Conservation (phyloP, 2,329 filamentous ascomycete genomes). For the Neobulgaria alba region DNA sequence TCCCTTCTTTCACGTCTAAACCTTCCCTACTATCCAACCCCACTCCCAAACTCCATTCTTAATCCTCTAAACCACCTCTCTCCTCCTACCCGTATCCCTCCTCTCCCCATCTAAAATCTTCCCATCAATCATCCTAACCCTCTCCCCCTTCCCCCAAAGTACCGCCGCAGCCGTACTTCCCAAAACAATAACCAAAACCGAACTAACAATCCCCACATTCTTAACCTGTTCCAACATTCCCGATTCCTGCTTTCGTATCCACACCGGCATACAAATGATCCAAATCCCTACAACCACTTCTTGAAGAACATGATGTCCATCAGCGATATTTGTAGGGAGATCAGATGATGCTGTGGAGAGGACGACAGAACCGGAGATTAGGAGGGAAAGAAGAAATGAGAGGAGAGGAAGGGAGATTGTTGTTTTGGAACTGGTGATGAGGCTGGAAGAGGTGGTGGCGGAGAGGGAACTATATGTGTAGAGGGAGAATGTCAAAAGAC, state of each 20-base stretch:
- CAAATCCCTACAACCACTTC: constrained; percentile 18
- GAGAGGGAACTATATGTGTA: constrained; percentile 10
- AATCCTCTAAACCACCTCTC: constrained; percentile 1
- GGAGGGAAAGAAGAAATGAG: constrained; percentile 14
- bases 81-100: background rate
- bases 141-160: constrained; percentile 13
- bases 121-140: constrained; percentile 9
- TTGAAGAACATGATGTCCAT: constrained; percentile 6
- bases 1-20: no score
- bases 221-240: constrained; percentile 13
- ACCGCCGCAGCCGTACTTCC: constrained; percentile 10
- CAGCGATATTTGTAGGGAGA: constrained; percentile 2
- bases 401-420: constrained; percentile 12
- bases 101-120: constrained; percentile 5
- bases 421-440: constrained; percentile 3
- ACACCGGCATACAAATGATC: constrained; percentile 17
- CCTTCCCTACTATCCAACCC: no score
- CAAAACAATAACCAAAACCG: constrained; percentile 14
- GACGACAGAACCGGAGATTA: constrained; percentile 9
- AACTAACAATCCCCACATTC: constrained; percentile 12
- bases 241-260: constrained; percentile 8
- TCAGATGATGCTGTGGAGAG: constrained; percentile 4
- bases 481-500: constrained; percentile 15
- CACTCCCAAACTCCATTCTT: background rate
- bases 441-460: background rate